A percentile compares a stretch with the other conserved stretches of the same genome.
Evolutionary conservation across 139 green algal genomes (phyloP).

Genomic region (Picochlorum costavermella): DNA sequence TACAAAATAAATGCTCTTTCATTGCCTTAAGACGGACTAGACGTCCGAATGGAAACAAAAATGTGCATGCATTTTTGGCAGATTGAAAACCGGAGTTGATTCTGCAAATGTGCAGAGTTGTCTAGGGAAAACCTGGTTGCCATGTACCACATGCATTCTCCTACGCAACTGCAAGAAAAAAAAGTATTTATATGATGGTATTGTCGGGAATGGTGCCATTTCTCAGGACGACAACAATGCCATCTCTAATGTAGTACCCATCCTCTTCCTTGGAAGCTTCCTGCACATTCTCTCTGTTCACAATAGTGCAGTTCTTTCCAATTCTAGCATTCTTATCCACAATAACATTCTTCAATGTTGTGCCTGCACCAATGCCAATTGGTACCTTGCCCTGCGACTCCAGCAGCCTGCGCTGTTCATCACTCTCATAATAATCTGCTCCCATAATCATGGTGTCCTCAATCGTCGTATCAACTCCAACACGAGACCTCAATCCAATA

Average conservation of each 20-base stretch:
- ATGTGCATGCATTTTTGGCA: not conserved
- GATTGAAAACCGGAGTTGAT: not conserved
- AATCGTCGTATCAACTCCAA: slow-evolving; percentile 44
- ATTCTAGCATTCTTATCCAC: slow-evolving; percentile 99
- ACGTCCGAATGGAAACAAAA: too few species aligned
- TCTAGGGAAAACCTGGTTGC: not conserved
- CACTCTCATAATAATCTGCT: slow-evolving; percentile 94
- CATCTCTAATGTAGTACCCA: slow-evolving; percentile 90
- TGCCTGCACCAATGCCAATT: slow-evolving; percentile 81
- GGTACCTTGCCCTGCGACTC: slow-evolving; percentile 66
- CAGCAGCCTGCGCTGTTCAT: slow-evolving; percentile 60
- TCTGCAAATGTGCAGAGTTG: not conserved
- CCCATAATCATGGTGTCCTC: slow-evolving; percentile 90
- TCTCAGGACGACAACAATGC: slow-evolving; percentile 88
- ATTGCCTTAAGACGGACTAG: not conserved
- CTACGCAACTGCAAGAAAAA: not conserved
- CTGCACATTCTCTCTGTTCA: slow-evolving; percentile 78
- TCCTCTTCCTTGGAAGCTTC: slow-evolving; percentile 77
- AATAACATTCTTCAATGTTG: slow-evolving; percentile 84
- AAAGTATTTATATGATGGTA: slow-evolving; percentile 60
- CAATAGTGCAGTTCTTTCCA: slow-evolving; percentile 73
- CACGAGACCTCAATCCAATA: slow-evolving; percentile 81
- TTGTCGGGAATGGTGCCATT: slow-evolving; percentile 73
- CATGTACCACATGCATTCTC: slow-evolving; percentile 3
- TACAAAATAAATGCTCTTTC: not conserved